Percentiles rank a stretch among this genome's conserved stretches.
Evolutionary conservation across 2,329 filamentous ascomycete genomes (phyloP).

Genomic region (Arthrobotrys entomopaga): DNA sequence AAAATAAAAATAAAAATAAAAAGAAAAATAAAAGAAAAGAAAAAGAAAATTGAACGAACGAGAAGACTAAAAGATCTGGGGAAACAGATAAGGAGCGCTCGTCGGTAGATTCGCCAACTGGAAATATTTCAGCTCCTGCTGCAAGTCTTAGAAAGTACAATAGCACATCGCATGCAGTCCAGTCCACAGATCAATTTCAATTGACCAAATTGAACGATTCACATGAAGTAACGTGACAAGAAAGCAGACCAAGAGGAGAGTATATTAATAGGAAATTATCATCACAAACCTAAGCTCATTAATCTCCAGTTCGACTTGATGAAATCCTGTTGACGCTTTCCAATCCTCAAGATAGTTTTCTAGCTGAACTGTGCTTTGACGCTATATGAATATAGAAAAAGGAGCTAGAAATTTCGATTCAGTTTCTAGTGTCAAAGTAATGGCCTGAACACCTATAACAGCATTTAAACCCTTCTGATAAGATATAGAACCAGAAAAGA

Average conservation of each 20-base stretch:
- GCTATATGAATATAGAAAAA: too few relatives aligned
- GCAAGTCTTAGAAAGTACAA: slow-evolving; percentile 17
- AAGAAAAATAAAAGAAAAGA: background rate
- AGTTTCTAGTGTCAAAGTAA: slow-evolving; percentile 15
- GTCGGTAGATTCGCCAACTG: slow-evolving; percentile 21
- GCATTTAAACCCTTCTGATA: background rate
- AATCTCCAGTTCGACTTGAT: too few relatives aligned
- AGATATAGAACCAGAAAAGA: too few relatives aligned
- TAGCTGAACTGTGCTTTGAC: too few relatives aligned
- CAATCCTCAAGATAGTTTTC: too few relatives aligned
- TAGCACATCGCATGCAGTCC: background rate
- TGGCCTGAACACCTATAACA: slow-evolving; percentile 21
- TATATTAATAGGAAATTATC: too few relatives aligned
- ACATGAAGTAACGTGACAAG: too few relatives aligned
- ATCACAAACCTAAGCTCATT: too few relatives aligned
- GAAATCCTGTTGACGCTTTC: too few relatives aligned
- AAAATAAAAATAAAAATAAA: background rate
- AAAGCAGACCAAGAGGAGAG: too few relatives aligned
- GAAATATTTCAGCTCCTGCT: background rate
- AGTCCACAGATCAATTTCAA: background rate
- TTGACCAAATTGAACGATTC: background rate
- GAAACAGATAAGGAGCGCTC: background rate
- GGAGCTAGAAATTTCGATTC: too few relatives aligned
- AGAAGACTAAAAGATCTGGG: too few relatives aligned
- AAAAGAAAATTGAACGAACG: background rate